Evolutionary conservation across 306 rosid genomes (phyloP), one percentile per base, ranked within the genome.

Genomic region (Inga laurina): DNA sequence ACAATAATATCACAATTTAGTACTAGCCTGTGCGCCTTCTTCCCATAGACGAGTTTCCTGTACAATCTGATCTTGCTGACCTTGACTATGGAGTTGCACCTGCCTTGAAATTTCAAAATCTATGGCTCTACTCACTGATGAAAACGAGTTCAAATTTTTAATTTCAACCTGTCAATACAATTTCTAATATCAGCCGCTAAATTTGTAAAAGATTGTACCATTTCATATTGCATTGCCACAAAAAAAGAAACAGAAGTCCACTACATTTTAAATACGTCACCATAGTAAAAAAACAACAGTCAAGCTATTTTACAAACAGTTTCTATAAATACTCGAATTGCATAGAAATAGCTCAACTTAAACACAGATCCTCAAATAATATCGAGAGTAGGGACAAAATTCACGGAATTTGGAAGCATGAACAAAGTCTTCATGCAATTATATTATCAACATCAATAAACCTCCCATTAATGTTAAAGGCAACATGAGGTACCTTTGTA

Each of bases 21-120:
- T 76, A 85, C 86, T 86, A 87, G 89, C 97, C 97, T 91, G 99
- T 78, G 91, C 69, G 75, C 99, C 95, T 86, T 96, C 99, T 75
- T 96, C 98, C 98, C 99, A 94, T 21, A 90, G 90, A 71, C 95
- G 91, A 83, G 98, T 96, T 87, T 96, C 99, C 88, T 92, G 99
- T 75, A 89, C 90, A 76, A 96, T 96, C 89, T 89, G 93, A 79
- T 92, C 91, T 51, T 82, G 87, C 84, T 89, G 90, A 74, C 95
- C 99, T 83, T 96, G 90, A 82, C 86, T 88, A 87, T 90, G 93
- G 74, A 96, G 97, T 79, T 54, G 89, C 51, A 88, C 92, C 83
- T 92, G 97, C 87, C 99, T 94, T 59, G 93, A 83, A 85, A 96
- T 91, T 91, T 96, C 99, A 91, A 83, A 94, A 86, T 96, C 99